Conservation (phyloP, 768 basidiomycete species). For the Rhizopogon rudus region DNA sequence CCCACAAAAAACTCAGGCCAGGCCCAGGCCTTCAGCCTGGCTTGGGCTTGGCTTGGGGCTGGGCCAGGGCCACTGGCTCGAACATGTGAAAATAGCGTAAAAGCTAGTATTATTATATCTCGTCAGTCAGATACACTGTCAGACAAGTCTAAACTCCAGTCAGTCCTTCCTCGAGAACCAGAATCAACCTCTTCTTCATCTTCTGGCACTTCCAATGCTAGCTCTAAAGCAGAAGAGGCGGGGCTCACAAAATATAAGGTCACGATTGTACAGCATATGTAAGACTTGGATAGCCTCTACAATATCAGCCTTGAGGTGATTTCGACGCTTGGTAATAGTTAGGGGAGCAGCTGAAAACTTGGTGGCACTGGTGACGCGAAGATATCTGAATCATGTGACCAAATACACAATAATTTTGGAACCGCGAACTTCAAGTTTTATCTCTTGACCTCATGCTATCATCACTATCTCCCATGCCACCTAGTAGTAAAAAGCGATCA, state of each 20-base stretch:
- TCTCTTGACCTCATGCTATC: too few species aligned
- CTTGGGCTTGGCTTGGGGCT: not conserved
- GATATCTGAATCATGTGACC: constrained; percentile 10
- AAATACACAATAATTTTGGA: too few species aligned
- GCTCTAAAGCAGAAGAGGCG: not conserved
- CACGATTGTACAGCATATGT: constrained; percentile 18
- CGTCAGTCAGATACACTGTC: too few species aligned
- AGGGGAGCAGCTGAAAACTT: constrained; percentile 37
- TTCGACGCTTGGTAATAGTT: constrained; percentile 31
- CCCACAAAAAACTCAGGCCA: not conserved
- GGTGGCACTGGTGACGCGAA: too few species aligned
- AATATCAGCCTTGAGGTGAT: constrained; percentile 29
- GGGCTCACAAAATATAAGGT: constrained; percentile 18
- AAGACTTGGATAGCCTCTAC: constrained; percentile 29
- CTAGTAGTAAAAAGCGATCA: too few species aligned
- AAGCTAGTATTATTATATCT: not conserved
- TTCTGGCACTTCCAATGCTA: not conserved
- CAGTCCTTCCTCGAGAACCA: not conserved
- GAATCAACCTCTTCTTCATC: not conserved
- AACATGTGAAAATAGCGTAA: not conserved
- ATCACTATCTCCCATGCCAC: too few species aligned
- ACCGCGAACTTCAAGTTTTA: too few species aligned
- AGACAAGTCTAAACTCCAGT: too few species aligned
- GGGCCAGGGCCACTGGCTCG: not conserved
- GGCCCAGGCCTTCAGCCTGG: not conserved